Evolutionary conservation across 768 basidiomycete genomes (phyloP).

Genomic region (Russula foetens): DNA sequence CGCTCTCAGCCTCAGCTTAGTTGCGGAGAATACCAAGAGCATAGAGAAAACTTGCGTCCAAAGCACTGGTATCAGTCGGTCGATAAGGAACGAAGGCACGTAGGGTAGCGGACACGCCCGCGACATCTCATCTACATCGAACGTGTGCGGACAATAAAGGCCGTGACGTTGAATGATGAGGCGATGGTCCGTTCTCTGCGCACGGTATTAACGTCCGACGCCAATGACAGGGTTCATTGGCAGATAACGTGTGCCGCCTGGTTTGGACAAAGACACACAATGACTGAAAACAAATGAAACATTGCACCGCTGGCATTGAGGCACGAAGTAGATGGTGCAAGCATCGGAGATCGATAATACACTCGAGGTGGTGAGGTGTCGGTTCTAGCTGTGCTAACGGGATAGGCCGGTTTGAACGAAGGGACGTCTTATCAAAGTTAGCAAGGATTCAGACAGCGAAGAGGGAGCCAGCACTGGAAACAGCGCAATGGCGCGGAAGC

Average conservation of each 20-base stretch:
- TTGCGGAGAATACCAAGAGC: not conserved
- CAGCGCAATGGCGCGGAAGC: not conserved
- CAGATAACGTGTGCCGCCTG: not conserved
- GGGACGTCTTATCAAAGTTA: conserved; percentile 10
- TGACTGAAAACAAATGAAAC: not conserved
- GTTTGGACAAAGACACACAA: not conserved
- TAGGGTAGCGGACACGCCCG: not conserved
- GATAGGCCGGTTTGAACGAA: not conserved
- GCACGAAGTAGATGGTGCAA: not conserved
- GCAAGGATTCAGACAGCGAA: not conserved
- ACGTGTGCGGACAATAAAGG: not conserved
- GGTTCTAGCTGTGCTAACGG: not conserved
- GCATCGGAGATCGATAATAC: not conserved
- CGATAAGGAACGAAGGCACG: not conserved
- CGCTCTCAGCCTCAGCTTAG: not conserved
- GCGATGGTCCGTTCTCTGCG: not conserved
- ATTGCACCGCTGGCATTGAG: conserved; percentile 2
- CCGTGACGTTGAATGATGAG: not conserved
- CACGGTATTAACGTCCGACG: not conserved
- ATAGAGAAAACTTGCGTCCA: too few relatives aligned
- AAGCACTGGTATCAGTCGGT: not conserved
- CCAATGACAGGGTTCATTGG: not conserved
- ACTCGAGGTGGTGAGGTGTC: not conserved
- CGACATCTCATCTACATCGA: not conserved
- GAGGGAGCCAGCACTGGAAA: not conserved